Base-by-base conservation (phyloP, 345 rosid genomes). In the Citrus maxima region DNA sequence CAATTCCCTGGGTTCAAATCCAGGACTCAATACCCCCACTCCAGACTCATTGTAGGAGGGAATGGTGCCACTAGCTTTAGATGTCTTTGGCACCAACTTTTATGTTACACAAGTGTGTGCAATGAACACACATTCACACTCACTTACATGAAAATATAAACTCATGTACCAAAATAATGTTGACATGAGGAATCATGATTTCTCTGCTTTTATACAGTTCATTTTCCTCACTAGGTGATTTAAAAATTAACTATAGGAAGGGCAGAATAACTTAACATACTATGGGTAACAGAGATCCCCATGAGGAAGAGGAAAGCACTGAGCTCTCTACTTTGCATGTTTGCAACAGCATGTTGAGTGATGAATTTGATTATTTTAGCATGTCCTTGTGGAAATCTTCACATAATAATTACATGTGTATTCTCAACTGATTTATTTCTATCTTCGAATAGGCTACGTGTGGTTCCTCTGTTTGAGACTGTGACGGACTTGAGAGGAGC, bases 381-480 rank as follows among this genome's bases (percentile, higher is more conserved):
- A 18, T n/a, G 62, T 70, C 24, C 67, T 27, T 75, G 19, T 32
- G 27, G 35, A 35, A 60, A 4, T n/a, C 35, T 10, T 13, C 14
- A 4, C 40, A 64, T 24, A 14, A 35, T 77, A 35, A 3, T 25
- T 28, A 51, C 21, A 21, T 46, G 51, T 42, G 18, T 49, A 28
- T 30, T 37, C 54, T 28, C 4, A 21, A 19, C 70, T 67, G 13
- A 78, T 78, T 28, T 73, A 21, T 51, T 9, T 37, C 4, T 58
- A 56, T 82, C 70, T 74, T 86, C 78, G 54, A 75, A 78, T 77
- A 95, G 99, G 89, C 75, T 96, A 35, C 88, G 99, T 72, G 99
- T 96, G 69, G 99, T 94, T 84, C 98, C 99, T 46, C 86, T 96
- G 70, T 94, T 96, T 80, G 99, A 94, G 81, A 93, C 98, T 72